Base-by-base conservation (phyloP, 108 stramenopile genomes). In the Cyclostephanos tholiformis region DNA sequence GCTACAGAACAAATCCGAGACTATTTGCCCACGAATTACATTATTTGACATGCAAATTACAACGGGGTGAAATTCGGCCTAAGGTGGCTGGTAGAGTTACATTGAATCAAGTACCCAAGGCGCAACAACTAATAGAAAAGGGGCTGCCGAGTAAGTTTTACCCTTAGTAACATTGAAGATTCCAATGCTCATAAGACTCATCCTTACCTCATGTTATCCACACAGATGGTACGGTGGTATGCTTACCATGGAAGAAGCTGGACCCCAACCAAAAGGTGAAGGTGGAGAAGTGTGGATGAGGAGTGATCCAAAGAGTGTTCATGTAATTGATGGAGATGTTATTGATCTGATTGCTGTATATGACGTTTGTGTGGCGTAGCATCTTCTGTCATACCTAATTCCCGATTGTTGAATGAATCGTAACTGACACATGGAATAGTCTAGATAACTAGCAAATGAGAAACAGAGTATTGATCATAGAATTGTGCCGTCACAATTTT, bases 91-190 rank as follows among this genome's bases (percentile, higher is more conserved):
- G 87, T 26, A 59, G 84, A 19, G 76, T 89, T 16, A 49, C 80
- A 6, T 65, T 89, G 56, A 74, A 80, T 36, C 82, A 89, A 60
- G 90, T 91, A 19, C 85, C 87, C 27, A 77, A 81, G 29, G 83
- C 85, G 11, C 90, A 91, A 27, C 63, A 38, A 19, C 63, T 82
- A 48, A 69, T 91, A 32, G 87, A 89, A 69, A 76, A 72, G 41
- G 87, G 85, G 14, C 76, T 86, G 52, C 69, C 76, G 4, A 66
- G 82, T 63, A 14, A 58, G 57, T 32, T 58, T 27, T 55, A 27
- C 4, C 29, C 30, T 35, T 58, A 14, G 13, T 6, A 27, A 4
- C 9, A 57, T 57, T 29, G 4, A 17, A 58, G 5, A 5, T 27
- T 2, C 17, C 11, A 22, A 13, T 27, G 27, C 17, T 30, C 8